These are phyloP conservation scores for Oropetium thomaeum DNA, from an alignment of 176 grass and related monocot genomes.

Conservation along the genomic window DNA sequence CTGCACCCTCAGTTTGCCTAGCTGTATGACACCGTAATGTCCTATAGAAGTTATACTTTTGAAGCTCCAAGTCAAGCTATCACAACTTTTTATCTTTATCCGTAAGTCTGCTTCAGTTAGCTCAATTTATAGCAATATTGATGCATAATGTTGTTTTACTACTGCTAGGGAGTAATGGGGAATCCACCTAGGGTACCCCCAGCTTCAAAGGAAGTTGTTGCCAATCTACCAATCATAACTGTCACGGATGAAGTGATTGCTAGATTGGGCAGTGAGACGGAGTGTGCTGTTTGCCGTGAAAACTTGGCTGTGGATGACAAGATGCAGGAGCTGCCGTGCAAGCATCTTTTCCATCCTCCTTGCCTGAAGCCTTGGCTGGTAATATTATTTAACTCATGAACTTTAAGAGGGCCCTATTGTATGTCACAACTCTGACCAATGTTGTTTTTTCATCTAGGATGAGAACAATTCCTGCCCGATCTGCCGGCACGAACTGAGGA, in stretches of 20 bases:
- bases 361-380: slow-evolving; percentile 98
- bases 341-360: slow-evolving; percentile 95
- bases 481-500: slow-evolving; percentile 73
- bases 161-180: slow-evolving; percentile 49
- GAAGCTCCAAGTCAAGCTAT: slow-evolving; percentile 5
- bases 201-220: slow-evolving; percentile 90
- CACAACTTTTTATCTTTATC: not conserved
- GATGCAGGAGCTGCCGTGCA: slow-evolving; percentile 98
- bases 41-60: not conserved
- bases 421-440: not conserved
- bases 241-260: slow-evolving; percentile 64
- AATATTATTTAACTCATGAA: not conserved
- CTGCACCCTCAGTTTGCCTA: not conserved
- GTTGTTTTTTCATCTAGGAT: slow-evolving; percentile 46
- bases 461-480: slow-evolving; percentile 90
- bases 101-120: not conserved
- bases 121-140: not conserved
- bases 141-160: not conserved
- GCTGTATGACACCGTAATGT: not conserved
- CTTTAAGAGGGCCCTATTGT: not conserved
- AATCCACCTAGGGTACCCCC: slow-evolving; percentile 56
- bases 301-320: slow-evolving; percentile 76
- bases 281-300: slow-evolving; percentile 95
- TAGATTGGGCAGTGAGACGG: slow-evolving; percentile 67
- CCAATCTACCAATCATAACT: slow-evolving; percentile 74